Percentiles rank a stretch among this genome's conserved stretches.
Conservation (phyloP, 2,329 filamentous ascomycete genomes). For the Paraphoma chrysanthemicola region DNA sequence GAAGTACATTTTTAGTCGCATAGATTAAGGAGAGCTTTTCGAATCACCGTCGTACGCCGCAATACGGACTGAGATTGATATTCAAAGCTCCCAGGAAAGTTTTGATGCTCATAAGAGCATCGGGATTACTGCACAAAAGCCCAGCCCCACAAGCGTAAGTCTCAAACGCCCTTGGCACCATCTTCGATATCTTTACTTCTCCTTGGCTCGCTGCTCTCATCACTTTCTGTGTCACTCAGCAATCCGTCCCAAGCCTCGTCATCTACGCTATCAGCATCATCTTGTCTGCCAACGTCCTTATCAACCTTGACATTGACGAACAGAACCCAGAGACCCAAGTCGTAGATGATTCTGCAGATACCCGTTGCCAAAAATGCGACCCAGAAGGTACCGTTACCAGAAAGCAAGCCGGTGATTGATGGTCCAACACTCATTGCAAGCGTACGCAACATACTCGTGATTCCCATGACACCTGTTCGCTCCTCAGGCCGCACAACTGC, state of each 20-base stretch:
- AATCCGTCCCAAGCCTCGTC: slow-evolving; percentile 40
- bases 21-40: too few relatives aligned
- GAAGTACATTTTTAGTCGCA: too few relatives aligned
- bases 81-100: too few relatives aligned
- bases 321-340: slow-evolving; percentile 47
- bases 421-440: slow-evolving; percentile 61
- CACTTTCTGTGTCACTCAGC: slow-evolving; percentile 37
- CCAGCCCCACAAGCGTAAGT: too few relatives aligned
- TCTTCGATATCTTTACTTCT: slow-evolving; percentile 34
- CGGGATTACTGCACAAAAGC: too few relatives aligned
- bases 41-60: too few relatives aligned
- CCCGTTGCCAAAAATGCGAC: slow-evolving; percentile 48
- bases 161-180: slow-evolving; percentile 6
- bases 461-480: slow-evolving; percentile 73
- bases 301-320: slow-evolving; percentile 47
- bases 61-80: too few relatives aligned
- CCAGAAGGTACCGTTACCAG: slow-evolving; percentile 45
- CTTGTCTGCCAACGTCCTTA: slow-evolving; percentile 19
- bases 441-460: slow-evolving; percentile 67
- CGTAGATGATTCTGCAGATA: slow-evolving; percentile 44
- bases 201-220: slow-evolving; percentile 24
- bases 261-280: slow-evolving; percentile 29
- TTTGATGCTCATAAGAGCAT: too few relatives aligned
- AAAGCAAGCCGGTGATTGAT: slow-evolving; percentile 45
- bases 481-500: slow-evolving; percentile 70